Conservation (phyloP, 805 yeast species). For the Wickerhamiella musiphila region DNA sequence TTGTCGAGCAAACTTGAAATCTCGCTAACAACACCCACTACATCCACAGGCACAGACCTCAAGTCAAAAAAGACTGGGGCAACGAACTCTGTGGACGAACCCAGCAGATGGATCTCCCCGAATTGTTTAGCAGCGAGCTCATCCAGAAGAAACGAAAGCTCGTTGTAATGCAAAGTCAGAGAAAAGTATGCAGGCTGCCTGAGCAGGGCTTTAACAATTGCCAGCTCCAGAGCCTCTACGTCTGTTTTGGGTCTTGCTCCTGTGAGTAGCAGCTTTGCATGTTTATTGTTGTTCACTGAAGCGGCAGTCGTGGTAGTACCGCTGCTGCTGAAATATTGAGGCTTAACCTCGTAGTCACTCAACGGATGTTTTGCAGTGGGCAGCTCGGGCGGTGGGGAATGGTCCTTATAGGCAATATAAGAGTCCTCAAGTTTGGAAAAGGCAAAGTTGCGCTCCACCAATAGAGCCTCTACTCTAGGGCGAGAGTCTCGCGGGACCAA, state of each 20-base stretch:
- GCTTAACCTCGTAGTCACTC: neutral
- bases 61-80: slow-evolving; percentile 42
- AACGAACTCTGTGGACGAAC: slow-evolving; percentile 38
- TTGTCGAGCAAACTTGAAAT: slow-evolving; percentile 33
- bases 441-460: slow-evolving; percentile 28
- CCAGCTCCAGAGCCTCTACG: slow-evolving; percentile 13
- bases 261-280: slow-evolving; percentile 30
- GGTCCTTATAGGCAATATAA: slow-evolving; percentile 19
- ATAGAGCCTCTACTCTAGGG: slow-evolving; percentile 28
- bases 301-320: slow-evolving; percentile 14
- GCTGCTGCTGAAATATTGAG: slow-evolving; percentile 2
- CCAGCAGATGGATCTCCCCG: slow-evolving; percentile 36
- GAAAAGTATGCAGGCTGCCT: slow-evolving; percentile 18
- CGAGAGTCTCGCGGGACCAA: slow-evolving; percentile 34
- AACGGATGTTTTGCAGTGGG: slow-evolving; percentile 3
- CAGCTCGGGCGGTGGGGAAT: slow-evolving; percentile 1
- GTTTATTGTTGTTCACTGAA: slow-evolving; percentile 31
- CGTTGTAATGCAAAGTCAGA: slow-evolving; percentile 20
- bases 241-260: slow-evolving; percentile 37
- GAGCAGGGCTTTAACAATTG: slow-evolving; percentile 26
- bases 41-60: slow-evolving; percentile 35
- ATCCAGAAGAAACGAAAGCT: slow-evolving; percentile 18
- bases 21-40: slow-evolving; percentile 52
- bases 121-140: slow-evolving; percentile 17
- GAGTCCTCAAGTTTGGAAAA: slow-evolving; percentile 31